Conservation (phyloP, 208 protist genomes). For the Leishmania major region DNA sequence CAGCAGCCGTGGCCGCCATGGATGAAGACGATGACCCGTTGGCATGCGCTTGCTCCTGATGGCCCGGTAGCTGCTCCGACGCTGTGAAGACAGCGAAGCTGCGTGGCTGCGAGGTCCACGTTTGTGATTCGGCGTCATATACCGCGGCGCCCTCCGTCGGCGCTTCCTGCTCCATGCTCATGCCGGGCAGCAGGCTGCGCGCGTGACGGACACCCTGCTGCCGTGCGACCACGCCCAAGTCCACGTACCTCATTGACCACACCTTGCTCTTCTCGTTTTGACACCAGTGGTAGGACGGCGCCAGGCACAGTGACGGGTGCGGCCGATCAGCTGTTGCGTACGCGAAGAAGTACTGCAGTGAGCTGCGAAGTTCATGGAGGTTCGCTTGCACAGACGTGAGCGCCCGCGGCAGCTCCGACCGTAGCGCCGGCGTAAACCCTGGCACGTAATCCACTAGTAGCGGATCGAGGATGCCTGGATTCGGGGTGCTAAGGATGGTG, state of each 20-base stretch:
- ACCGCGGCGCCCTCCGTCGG: constrained; percentile 13
- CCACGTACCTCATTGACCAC: constrained; percentile 83
- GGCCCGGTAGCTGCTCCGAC: neutral
- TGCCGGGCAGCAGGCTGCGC: constrained; percentile 46
- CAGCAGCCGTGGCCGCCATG: neutral
- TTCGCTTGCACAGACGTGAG: constrained; percentile 2
- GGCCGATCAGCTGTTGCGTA: constrained; percentile 35
- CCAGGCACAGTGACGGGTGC: constrained; percentile 65
- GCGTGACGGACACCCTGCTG: constrained; percentile 47
- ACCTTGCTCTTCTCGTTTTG: constrained; percentile 59
- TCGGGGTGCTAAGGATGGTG: constrained; percentile 67
- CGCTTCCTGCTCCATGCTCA: constrained; percentile 17
- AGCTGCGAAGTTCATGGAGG: neutral
- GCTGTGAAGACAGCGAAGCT: constrained; percentile 2
- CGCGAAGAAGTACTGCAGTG: constrained; percentile 18
- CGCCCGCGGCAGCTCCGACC: neutral
- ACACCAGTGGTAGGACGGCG: constrained; percentile 77
- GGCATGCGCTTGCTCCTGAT: neutral
- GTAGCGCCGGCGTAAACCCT: constrained; percentile 25
- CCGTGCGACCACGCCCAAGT: constrained; percentile 53
- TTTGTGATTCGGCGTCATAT: constrained; percentile 23
- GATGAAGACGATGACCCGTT: neutral
- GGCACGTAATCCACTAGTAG: constrained; percentile 63
- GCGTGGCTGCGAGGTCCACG: constrained; percentile 26
- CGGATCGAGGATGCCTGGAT: constrained; percentile 36